Percentiles rank a stretch among this genome's conserved stretches.
Evolutionary conservation across 2,329 filamentous ascomycete genomes (phyloP).

Genomic region (Cladorrhinum sp.): DNA sequence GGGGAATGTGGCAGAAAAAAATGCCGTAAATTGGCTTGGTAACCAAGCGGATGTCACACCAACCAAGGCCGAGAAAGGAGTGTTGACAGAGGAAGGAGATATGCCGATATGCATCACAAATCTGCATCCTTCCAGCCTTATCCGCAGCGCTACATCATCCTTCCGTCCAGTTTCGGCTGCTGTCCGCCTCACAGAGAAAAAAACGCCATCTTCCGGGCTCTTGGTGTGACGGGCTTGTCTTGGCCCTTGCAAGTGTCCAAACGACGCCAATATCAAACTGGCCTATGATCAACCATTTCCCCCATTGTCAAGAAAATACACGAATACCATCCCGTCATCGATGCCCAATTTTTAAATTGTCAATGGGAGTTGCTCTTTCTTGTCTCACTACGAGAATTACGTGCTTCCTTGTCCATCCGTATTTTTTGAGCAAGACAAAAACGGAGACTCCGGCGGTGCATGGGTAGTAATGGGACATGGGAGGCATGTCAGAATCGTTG

Average conservation of each 20-base stretch:
- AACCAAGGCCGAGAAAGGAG: background rate
- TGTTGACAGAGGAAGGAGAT: slow-evolving; percentile 1
- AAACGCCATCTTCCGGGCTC: background rate
- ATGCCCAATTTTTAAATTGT: background rate
- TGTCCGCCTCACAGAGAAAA: background rate
- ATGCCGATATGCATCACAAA: slow-evolving; percentile 18
- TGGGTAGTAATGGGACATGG: background rate
- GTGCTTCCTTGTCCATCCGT: background rate
- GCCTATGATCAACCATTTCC: background rate
- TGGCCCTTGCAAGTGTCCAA: background rate
- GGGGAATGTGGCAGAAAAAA: slow-evolving; percentile 1
- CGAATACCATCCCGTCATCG: background rate
- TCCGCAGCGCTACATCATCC: background rate
- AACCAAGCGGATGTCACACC: background rate
- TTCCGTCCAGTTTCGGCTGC: background rate
- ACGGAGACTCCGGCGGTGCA: background rate
- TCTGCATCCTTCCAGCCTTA: slow-evolving; percentile 2
- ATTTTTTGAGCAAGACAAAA: background rate
- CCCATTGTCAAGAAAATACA: background rate
- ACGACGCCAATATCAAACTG: background rate
- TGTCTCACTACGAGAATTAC: background rate
- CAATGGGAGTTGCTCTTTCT: background rate
- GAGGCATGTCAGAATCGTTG: background rate
- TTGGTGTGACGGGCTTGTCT: background rate
- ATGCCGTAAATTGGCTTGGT: slow-evolving; percentile 7